phyloP scores from a whole-genome alignment of 202 grass and related monocot genomes.

The Carex arenaria region DNA sequence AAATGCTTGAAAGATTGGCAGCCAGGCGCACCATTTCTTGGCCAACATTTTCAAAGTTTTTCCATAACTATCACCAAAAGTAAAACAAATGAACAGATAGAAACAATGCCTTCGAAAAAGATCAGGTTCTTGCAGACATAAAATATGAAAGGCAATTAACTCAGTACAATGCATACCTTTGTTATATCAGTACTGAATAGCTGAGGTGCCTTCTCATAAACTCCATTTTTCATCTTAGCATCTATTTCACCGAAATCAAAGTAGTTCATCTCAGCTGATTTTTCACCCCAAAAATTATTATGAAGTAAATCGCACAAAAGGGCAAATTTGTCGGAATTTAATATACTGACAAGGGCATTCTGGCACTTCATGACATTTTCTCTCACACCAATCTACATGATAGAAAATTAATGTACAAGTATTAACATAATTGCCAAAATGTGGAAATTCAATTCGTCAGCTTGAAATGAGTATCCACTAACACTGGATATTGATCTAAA shows the following conservation, averaged over 20 bases:
- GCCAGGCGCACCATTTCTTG: slow-evolving; percentile 50
- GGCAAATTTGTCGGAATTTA: slow-evolving; percentile 76
- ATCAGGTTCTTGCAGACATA: neutral
- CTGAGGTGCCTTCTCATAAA: slow-evolving; percentile 54
- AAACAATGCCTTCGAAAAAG: neutral
- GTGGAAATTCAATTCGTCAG: neutral
- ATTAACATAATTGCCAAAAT: neutral
- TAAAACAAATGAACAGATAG: slow-evolving; percentile 9
- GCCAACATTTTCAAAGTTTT: slow-evolving; percentile 60
- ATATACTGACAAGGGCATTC: slow-evolving; percentile 48
- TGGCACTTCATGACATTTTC: slow-evolving; percentile 37
- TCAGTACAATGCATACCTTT: slow-evolving; percentile 42
- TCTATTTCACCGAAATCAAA: slow-evolving; percentile 60
- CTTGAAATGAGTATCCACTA: neutral
- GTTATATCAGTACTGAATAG: slow-evolving; percentile 66
- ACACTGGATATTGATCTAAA: neutral
- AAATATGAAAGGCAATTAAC: neutral
- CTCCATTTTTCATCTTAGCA: slow-evolving; percentile 69
- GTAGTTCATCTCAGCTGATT: slow-evolving; percentile 26
- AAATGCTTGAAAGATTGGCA: slow-evolving; percentile 55
- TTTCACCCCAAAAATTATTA: slow-evolving; percentile 43
- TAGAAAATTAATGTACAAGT: neutral
- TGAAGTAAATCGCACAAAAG: slow-evolving; percentile 60
- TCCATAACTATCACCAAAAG: slow-evolving; percentile 54
- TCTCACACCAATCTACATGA: slow-evolving; percentile 15